Base-by-base conservation (phyloP, 2,329 filamentous ascomycete genomes). In the Coniosporium tulheliwenetii region DNA sequence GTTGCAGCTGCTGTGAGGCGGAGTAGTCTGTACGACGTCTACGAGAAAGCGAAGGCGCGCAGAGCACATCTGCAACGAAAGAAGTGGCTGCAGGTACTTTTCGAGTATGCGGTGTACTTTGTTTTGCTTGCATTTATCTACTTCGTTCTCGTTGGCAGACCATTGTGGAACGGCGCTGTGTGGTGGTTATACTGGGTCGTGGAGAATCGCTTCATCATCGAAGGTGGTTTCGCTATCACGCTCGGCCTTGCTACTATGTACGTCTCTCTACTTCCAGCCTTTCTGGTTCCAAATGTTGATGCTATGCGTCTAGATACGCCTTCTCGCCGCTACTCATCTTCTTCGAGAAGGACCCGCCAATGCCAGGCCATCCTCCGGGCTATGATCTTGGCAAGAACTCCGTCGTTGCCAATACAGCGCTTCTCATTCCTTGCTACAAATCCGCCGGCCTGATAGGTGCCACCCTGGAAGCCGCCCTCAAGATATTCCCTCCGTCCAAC, bases 341-440 rank as follows among this genome's bases (percentile, higher is more conserved):
- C 3, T 60, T 59, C 44, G 49, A 59, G 37, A 42, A 54, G 1
- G 53, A 59, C 30, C 54, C 54, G 19, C 52, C 55, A 10, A 55
- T 57, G 41, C 54, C 51, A 31, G 48, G 49, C 13, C 36, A 47
- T 13, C 35, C 38, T 10, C 13, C 37, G 7, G 39, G 40, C 12
- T 38, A 43, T 5, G 43, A 50, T 37, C 33, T 43, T 5, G 45
- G 29, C 14, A 38, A 42, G 35, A 49, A 42, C n/a, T 47, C 50
- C 7, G 52, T 52, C 3, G 55, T 54, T 2, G 45, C 50, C 2
- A 56, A 63, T 34, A 65, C 61, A 1, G 62, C 62, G 0, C 52
- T 67, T 1, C 47, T 68, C 10, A 68, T 69, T n/a, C 65, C 66
- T 10, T 68, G 65, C 46, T 68, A 67, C 50, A 66, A 65, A 47